phyloP scores from a whole-genome alignment of 2,329 filamentous ascomycete species.

The Fusarium sp. region DNA sequence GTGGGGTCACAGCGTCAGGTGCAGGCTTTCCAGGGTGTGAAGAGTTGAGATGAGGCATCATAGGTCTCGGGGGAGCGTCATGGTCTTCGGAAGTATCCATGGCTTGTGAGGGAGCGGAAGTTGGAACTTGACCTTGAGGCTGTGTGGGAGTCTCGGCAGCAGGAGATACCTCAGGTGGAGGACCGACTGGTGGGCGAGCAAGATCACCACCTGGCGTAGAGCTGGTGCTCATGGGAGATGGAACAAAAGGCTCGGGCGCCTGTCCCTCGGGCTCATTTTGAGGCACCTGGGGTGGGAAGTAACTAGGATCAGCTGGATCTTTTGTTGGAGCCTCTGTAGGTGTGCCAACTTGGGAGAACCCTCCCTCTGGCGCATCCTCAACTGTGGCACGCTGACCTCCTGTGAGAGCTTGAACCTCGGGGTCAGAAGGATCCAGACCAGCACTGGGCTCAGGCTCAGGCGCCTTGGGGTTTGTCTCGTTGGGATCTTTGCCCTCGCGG shows the following conservation, averaged over 20 bases:
- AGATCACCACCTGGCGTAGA: slow-evolving; percentile 41
- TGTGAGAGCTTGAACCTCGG: slow-evolving; percentile 67
- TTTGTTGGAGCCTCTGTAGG: slow-evolving; percentile 44
- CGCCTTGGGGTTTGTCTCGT: slow-evolving; percentile 83
- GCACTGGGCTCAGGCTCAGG: slow-evolving; percentile 60
- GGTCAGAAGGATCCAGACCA: slow-evolving; percentile 70
- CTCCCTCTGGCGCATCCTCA: slow-evolving; percentile 65
- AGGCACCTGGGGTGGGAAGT: slow-evolving; percentile 49
- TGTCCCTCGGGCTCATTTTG: slow-evolving; percentile 23
- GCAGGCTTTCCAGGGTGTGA: slow-evolving; percentile 20
- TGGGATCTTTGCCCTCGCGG: slow-evolving; percentile 91
- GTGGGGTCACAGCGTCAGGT: slow-evolving; percentile 1
- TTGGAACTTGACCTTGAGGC: slow-evolving; percentile 41
- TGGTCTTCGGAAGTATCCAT: slow-evolving; percentile 2
- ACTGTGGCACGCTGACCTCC: slow-evolving; percentile 57
- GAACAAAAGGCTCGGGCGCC: slow-evolving; percentile 46
- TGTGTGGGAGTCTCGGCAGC: slow-evolving; percentile 26
- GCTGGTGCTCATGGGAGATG: slow-evolving; percentile 52
- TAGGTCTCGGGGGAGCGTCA: slow-evolving; percentile 37
- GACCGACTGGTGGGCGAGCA: slow-evolving; percentile 28
- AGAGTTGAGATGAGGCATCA: slow-evolving; percentile 31
- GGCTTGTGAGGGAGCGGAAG: slow-evolving; percentile 46
- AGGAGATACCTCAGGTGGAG: slow-evolving; percentile 24
- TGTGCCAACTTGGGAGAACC: slow-evolving; percentile 45
- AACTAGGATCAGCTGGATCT: slow-evolving; percentile 47